Evolutionary conservation across 2,329 filamentous ascomycete species (phyloP), one percentile per base, ranked within the genome.

Genomic region (Stemphylium beticola): DNA sequence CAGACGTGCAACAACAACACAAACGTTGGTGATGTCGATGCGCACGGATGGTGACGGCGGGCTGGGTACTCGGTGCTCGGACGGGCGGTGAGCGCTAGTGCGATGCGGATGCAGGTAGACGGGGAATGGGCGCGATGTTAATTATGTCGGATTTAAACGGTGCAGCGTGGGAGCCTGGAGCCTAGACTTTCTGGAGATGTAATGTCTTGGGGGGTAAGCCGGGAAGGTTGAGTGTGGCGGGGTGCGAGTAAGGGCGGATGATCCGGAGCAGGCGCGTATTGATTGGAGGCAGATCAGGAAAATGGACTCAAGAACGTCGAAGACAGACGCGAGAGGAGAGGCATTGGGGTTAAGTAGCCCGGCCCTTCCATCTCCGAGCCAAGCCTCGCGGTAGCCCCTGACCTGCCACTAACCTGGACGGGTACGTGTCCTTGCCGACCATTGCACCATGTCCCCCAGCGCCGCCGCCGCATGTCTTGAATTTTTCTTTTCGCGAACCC

Each of bases 281-380:
- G 68, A 71, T 72, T 69, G 69, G 69, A 67, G 64, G 66, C 66
- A 65, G 67, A 64, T 66, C 65, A 65, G 60, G 65, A 66, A 64
- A 64, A 64, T 60, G 58, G 53, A 57, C 47, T 56, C 38, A 54
- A 51, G 55, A 58, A 55, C 51, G 55, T 55, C 51, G 46, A 58
- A 58, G 66, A 42, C 57, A 58, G 66, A 42, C 57, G 56, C 57
- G 55, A 59, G 55, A 53, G 51, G 55, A 61, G 42, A 47, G 53
- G 58, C 48, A 61, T 55, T 55, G 57, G 57, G 61, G 58, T 53
- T 57, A 57, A 53, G 55, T 54, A 58, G 60, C 64, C 62, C 62
- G 54, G 51, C 50, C 56, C 49, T 55, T 55, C 53, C 56, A 46
- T 61, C 65, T 61, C 58, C 58, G 54, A 60, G 60, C 58, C 58